Evolutionary conservation across 2,329 filamentous ascomycete genomes (phyloP).

Genomic region (Pezicula rhizophila): DNA sequence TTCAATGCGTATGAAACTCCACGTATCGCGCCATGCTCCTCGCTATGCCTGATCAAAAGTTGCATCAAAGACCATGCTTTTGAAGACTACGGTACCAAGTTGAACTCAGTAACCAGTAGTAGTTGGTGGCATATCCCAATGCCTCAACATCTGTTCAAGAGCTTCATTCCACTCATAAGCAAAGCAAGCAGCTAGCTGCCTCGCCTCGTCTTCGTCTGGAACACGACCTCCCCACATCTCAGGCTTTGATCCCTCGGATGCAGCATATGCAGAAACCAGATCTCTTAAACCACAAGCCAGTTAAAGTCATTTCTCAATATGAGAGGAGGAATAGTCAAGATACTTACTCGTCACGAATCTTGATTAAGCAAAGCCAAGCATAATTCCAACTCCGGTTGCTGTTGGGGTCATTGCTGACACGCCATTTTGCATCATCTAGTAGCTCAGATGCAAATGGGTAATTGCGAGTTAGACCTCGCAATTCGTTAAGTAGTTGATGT

Average conservation of each 20-base stretch:
- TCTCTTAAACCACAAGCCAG: constrained; percentile 33
- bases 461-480: constrained; percentile 59
- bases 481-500: constrained; percentile 62
- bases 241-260: constrained; percentile 52
- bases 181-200: constrained; percentile 56
- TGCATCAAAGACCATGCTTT: no score
- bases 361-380: constrained; percentile 64
- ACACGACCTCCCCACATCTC: constrained; percentile 63
- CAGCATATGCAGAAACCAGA: constrained; percentile 55
- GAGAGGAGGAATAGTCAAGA: not conserved
- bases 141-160: constrained; percentile 58
- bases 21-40: no score
- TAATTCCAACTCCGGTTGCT: constrained; percentile 71
- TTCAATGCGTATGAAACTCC: no score
- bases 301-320: not conserved
- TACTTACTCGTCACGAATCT: constrained; percentile 59
- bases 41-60: no score
- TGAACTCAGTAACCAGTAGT: constrained; percentile 44
- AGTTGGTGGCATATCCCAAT: constrained; percentile 59
- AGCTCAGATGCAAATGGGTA: constrained; percentile 64
- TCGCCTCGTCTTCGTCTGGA: constrained; percentile 49
- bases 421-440: constrained; percentile 56
- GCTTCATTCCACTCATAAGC: constrained; percentile 62
- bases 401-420: constrained; percentile 57
- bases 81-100: no score